Base-by-base conservation (phyloP, 2,329 filamentous ascomycete species). In the Xylaria hypoxylon region DNA sequence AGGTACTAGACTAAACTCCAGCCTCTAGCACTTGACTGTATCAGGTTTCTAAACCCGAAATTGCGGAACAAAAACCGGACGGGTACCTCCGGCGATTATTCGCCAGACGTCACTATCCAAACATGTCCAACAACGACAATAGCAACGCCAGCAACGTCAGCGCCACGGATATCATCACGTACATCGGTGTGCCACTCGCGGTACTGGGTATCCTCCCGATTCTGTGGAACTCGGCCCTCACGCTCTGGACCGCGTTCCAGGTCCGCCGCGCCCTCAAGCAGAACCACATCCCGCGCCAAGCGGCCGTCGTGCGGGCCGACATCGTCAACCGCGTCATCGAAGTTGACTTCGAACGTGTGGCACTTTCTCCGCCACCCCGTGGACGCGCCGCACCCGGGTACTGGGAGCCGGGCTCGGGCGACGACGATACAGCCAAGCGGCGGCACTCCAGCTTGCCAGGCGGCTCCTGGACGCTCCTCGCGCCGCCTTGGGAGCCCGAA, bases 321-420 rank as follows among this genome's bases (percentile, higher is more conserved):
- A 47, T 47, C 44, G 44, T 47, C 10, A 47, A 47, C 44, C 44
- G 44, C 44, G 44, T 47, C 44, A 47, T 47, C 22, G 44, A 47
- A 26, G 44, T 47, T 26, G 44, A 47, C 44, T 47, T 47, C 22
- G 44, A 47, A 26, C 44, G 44, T 19, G 44, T 47, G 44, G 44
- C 44, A 19, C 44, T 47, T 26, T 47, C 44, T 47, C 44, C 44
- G 44, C 44, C 44, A 26, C 5, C 44, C 19, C 19, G 19, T 13
- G 44, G 15, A 22, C 42, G 42, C 17, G 42, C 42, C 17, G 42
- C 42, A 22, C 42, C 42, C 42, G 42, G 42, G 42, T 45, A 45
- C 42, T 45, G 42, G 42, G 42, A 45, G 42, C 17, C 19, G 42
- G 42, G 42, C 42, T 45, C 19, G 19, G n/a, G n/a, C n/a, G n/a